Evolutionary conservation across 495 filamentous ascomycete genomes (phyloP), one percentile per base, ranked within the genome.

Genomic region (Friedmanniomyces endolithicus): DNA sequence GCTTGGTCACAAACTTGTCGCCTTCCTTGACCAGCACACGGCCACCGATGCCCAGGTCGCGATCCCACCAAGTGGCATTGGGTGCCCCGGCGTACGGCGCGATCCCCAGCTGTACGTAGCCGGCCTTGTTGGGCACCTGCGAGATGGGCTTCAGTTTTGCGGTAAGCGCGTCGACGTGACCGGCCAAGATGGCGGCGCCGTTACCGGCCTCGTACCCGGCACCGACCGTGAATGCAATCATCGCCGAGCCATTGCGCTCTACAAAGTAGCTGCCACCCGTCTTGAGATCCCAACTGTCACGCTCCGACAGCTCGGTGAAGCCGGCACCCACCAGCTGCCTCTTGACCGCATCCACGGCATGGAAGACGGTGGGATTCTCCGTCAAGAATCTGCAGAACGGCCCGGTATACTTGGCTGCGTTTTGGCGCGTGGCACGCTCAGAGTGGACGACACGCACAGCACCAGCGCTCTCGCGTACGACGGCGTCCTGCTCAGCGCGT

Each of bases 61-160:
- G 77, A 71, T 95, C 90, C 88, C 87, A 95, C 90, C 90, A 95
- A 1, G 90, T 95, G 50, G 70, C 72, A 59, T 90, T 88, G 50
- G 96, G 68, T 20, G 72, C 87, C 33, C 92, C 89, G 11, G 88
- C 92, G 65, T 96, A 98, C 0, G 86, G 92, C 3, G 92, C 92
- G 29, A 98, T 84, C 6, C 85, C 90, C 3, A 98, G 75, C 71
- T 95, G 88, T n/a, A 82, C 61, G 68, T 87, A 98, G 31, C 90
- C 90, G 22, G 85, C 81, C 63, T 83, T 87, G 48, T 72, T 84
- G 7, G 82, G 78, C 57, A 95, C 80, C 59, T 82, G 87, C 55
- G 87, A 84, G 4, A 94, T 81, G 2, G 90, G 90, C 79, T 98
- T 98, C 58, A 96, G 60, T 56, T 68, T 85, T 52, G 88, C 86